These are phyloP conservation scores for Neurospora sp. DNA, from an alignment of 2,329 filamentous ascomycete species.

Conservation along the genomic window DNA sequence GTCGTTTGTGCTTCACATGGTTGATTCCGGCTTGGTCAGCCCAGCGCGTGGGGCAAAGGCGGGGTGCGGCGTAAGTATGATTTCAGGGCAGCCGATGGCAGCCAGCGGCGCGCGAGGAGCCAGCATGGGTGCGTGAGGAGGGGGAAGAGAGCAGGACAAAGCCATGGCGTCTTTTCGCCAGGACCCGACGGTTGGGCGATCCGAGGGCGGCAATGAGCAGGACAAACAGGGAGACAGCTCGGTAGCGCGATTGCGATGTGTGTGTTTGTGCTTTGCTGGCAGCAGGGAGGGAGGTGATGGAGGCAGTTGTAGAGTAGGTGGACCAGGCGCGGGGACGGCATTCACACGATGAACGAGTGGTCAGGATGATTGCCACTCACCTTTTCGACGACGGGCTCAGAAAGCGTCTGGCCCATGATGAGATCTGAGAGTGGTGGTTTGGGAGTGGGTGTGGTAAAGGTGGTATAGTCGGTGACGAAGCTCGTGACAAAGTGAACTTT, in stretches of 20 bases:
- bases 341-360: neutral
- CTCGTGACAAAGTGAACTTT: neutral
- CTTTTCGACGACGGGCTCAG: conserved; percentile 98
- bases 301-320: neutral
- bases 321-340: neutral
- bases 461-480: neutral
- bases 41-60: neutral
- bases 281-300: neutral
- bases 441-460: conserved; percentile 17
- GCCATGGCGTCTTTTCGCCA: neutral
- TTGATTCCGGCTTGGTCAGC: neutral
- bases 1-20: neutral
- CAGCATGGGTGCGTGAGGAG: neutral
- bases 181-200: neutral
- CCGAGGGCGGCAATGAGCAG: neutral
- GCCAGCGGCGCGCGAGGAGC: neutral
- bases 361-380: conserved; percentile 41
- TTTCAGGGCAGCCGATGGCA: neutral
- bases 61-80: neutral
- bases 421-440: conserved; percentile 18
- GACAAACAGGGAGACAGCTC: neutral
- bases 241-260: neutral
- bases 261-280: neutral
- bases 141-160: neutral
- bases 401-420: conserved; percentile 96